Evolutionary conservation across 2,329 filamentous ascomycete species (phyloP).

Genomic region (Microsporum audouinii): DNA sequence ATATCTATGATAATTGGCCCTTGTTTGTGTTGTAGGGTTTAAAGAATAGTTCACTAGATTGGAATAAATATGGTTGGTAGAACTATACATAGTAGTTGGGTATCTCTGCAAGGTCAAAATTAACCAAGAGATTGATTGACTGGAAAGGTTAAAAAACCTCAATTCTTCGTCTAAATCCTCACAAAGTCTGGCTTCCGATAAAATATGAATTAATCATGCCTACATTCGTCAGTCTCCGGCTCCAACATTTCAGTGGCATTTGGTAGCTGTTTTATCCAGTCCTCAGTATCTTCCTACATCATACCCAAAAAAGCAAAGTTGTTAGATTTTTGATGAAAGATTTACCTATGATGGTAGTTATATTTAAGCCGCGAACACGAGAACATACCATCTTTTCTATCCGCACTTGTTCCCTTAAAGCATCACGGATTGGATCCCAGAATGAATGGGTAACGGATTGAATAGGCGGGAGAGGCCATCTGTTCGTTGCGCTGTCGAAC

Average conservation of each 20-base stretch:
- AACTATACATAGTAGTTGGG: too few species aligned
- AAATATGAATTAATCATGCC: not conserved
- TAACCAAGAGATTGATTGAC: too few species aligned
- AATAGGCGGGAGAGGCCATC: not conserved
- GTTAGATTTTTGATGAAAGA: not conserved
- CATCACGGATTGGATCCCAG: not conserved
- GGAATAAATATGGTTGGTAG: not conserved
- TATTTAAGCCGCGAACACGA: not conserved
- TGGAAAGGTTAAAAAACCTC: too few species aligned
- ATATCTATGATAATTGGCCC: too few species aligned
- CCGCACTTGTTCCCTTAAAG: not conserved
- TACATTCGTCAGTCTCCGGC: not conserved
- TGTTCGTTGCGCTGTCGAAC: not conserved
- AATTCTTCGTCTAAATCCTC: too few species aligned
- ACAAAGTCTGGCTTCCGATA: not conserved
- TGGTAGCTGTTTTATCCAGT: not conserved
- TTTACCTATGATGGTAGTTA: too few species aligned
- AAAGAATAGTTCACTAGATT: not conserved
- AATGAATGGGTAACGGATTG: not conserved
- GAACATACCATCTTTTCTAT: not conserved
- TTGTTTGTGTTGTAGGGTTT: not conserved
- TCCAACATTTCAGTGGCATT: not conserved
- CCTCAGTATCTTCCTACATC: not conserved
- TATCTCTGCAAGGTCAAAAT: too few species aligned
- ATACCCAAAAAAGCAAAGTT: not conserved